These are phyloP conservation scores for Trametes hirsuta DNA, from an alignment of 1,284 basidiomycete genomes.

Conservation along the genomic window DNA sequence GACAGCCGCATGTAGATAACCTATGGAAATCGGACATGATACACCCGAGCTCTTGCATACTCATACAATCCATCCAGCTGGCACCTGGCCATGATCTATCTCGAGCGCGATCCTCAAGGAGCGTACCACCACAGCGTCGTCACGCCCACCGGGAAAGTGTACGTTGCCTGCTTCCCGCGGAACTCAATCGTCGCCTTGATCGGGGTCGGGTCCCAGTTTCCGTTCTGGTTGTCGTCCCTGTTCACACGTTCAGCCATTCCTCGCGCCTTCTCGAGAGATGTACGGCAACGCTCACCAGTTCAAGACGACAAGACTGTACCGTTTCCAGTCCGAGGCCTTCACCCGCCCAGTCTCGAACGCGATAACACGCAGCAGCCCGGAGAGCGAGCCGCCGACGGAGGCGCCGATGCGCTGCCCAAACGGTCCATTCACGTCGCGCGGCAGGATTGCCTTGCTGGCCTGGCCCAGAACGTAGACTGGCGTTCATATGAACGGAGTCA, in stretches of 20 bases:
- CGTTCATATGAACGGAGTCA: background rate
- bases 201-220: conserved; percentile 59
- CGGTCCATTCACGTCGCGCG: conserved; percentile 65
- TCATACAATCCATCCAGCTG: background rate
- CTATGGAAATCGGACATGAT: too few species aligned
- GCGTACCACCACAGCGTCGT: conserved; percentile 50
- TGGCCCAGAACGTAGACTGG: conserved; percentile 75
- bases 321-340: conserved; percentile 55
- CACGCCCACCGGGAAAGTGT: conserved; percentile 69
- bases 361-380: conserved; percentile 59
- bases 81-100: background rate
- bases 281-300: conserved; percentile 44
- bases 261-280: background rate
- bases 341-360: conserved; percentile 65
- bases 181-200: conserved; percentile 70
- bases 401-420: conserved; percentile 70
- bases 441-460: conserved; percentile 70
- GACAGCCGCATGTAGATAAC: too few species aligned
- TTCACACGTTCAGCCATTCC: background rate
- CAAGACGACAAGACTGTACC: conserved; percentile 69
- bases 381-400: conserved; percentile 55
- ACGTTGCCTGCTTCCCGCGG: conserved; percentile 63
- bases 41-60: too few species aligned
- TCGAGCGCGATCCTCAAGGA: background rate
- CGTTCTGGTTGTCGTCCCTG: conserved; percentile 52